phyloP scores from a whole-genome alignment of 208 protist species.

The Trichomonas gallinae region DNA sequence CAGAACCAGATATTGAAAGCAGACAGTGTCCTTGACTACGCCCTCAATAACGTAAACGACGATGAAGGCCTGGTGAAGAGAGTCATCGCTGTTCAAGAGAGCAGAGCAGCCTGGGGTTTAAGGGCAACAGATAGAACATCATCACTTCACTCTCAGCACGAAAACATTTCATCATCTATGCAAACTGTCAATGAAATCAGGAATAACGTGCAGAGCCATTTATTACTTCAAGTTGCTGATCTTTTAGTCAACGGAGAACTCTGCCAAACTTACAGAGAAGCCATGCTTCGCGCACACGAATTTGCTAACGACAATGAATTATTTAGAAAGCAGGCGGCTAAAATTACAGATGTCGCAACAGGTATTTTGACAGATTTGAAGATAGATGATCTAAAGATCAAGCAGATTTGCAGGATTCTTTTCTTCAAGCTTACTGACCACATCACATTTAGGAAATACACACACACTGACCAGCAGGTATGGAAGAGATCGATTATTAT shows the following conservation, averaged over 20 bases:
- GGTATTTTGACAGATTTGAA: not conserved
- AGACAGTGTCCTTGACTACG: not conserved
- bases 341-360: not conserved
- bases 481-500: not conserved
- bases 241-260: not conserved
- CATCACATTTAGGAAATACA: not conserved
- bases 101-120: not conserved
- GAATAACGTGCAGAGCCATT: not conserved
- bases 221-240: not conserved
- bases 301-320: not conserved
- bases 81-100: not conserved
- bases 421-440: conserved; percentile 13
- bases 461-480: not conserved
- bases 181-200: not conserved
- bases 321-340: not conserved
- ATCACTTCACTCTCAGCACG: not conserved
- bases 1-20: not conserved
- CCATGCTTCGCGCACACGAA: not conserved
- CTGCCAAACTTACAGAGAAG: not conserved
- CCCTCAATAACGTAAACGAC: not conserved
- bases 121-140: not conserved
- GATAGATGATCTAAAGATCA: not conserved
- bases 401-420: not conserved
- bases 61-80: not conserved
- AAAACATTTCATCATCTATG: not conserved